Evolutionary conservation across 108 stramenopile species (phyloP), one percentile per base, ranked within the genome.

Genomic region (Mayamaea pseudoterrestris): DNA sequence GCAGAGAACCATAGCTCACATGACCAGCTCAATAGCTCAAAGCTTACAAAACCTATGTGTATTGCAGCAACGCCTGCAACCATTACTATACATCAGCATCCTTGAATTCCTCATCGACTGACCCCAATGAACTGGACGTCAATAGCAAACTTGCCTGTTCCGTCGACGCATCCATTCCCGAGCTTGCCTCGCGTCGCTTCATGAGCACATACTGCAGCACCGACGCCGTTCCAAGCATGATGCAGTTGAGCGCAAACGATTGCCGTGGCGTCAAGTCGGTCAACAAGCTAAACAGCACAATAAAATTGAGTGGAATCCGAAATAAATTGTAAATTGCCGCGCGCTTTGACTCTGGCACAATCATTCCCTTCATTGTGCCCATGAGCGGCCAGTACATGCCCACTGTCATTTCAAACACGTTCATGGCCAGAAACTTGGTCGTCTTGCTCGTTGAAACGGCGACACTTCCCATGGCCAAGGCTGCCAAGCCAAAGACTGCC

Each of bases 371-470:
- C 69, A 96, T 78, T 16, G 90, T 96, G 27, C 92, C 95, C 73
- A 95, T 91, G 11, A 77, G 65, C 0, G 98, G 95, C 46, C 87
- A 96, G 66, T 97, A 98, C 67, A 94, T 69, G 3, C 98, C 98
- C 6, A 97, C 94, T 53, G 84, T 87, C n/a, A 75, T 65, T 58
- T 98, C 98, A 69, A 97, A 98, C 8, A 90, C 49, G 47, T 85
- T 74, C 75, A 98, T 94, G 25, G 78, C 89, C 25, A 83, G 27
- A 36, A 90, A 83, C 20, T 79, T 61, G 5, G 84, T 37, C 1
- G 75, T 74, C 24, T 79, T 69, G 49, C 45, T 74, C 26, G 58
- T 44, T 2, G 66, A 60, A 11, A 80, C 7, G 3, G 69, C 81
- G 14, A 89, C 63, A 16, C 76, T 58, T 1, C 59, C 53, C 56